These are phyloP conservation scores for Lomentospora prolificans DNA, from an alignment of 2,329 filamentous ascomycete species.

Conservation along the genomic window DNA sequence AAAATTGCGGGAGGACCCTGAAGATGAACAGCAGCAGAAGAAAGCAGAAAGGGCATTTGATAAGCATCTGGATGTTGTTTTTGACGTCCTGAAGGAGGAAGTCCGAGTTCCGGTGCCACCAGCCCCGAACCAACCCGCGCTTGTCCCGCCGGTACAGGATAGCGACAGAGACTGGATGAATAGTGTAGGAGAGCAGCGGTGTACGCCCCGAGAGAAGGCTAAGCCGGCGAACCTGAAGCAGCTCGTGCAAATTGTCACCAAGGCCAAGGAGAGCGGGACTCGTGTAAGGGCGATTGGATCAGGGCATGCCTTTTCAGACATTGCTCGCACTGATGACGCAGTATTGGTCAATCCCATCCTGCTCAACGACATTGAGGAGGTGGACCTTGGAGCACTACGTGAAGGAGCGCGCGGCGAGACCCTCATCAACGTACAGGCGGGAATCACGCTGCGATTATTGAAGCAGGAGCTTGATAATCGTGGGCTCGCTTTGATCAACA, in stretches of 20 bases:
- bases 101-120: not conserved
- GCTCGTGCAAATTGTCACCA: not conserved
- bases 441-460: not conserved
- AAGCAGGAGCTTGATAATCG: not conserved
- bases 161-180: not conserved
- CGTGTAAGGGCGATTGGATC: not conserved
- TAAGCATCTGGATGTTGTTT: not conserved
- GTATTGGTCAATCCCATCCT: not conserved
- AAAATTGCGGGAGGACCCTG: not conserved
- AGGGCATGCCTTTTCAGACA: not conserved
- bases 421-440: not conserved
- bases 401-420: not conserved
- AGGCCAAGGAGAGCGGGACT: not conserved
- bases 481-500: not conserved
- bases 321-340: not conserved
- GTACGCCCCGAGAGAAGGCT: not conserved
- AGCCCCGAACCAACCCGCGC: not conserved
- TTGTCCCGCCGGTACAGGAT: not conserved
- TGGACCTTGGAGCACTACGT: not conserved
- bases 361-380: not conserved
- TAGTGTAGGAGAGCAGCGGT: not conserved
- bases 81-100: not conserved
- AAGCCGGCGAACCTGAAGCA: not conserved
- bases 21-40: not conserved
- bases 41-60: not conserved